Evolutionary conservation across 1,139 yeast genomes (phyloP).

Genomic region (Nakaseomyces bracarensis): DNA sequence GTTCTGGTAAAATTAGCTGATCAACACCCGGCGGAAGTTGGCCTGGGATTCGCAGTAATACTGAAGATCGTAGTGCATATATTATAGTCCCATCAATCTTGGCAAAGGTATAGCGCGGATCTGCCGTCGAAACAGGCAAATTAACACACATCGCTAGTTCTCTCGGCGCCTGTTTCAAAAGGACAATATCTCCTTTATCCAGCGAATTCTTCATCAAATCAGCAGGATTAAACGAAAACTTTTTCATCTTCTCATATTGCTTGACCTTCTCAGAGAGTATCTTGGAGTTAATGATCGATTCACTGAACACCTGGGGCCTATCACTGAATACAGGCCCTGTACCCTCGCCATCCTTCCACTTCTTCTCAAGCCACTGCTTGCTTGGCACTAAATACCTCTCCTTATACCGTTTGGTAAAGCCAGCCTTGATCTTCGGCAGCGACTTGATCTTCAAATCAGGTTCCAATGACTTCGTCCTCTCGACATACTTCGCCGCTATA

Average conservation of each 20-base stretch:
- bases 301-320: neutral
- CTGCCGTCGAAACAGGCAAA: conserved; percentile 36
- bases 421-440: conserved; percentile 17
- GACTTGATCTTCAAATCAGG: conserved; percentile 24
- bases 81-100: conserved; percentile 49
- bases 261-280: neutral
- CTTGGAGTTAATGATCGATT: conserved; percentile 10
- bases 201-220: conserved; percentile 26
- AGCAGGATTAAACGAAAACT: conserved; percentile 10
- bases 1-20: conserved; percentile 28
- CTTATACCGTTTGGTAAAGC: conserved; percentile 16
- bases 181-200: conserved; percentile 41
- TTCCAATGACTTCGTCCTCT: conserved; percentile 24
- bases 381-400: conserved; percentile 24
- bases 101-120: conserved; percentile 47
- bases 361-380: conserved; percentile 17
- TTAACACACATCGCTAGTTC: conserved; percentile 39
- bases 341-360: conserved; percentile 5
- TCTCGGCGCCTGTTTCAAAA: conserved; percentile 33
- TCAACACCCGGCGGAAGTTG: conserved; percentile 12
- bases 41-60: conserved; percentile 47
- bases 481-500: conserved; percentile 10
- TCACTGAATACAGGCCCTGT: neutral
- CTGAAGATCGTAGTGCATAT: conserved; percentile 40
- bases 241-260: neutral